Percentiles rank a stretch among this genome's conserved stretches.
These are phyloP conservation scores for Yamadazyma nakazawae DNA, from an alignment of 805 yeast species.

Conservation along the genomic window DNA sequence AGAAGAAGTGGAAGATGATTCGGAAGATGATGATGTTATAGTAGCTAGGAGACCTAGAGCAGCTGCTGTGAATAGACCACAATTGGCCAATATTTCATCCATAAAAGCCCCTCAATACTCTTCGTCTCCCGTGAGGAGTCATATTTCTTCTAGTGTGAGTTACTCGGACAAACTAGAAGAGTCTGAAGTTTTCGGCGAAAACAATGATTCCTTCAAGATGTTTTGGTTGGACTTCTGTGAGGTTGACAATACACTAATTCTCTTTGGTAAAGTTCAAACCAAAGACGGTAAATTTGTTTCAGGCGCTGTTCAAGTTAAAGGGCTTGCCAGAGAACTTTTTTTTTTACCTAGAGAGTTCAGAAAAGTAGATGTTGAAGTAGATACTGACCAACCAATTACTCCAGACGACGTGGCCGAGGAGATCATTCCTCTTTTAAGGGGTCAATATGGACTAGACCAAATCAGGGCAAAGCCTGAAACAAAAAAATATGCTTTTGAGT, in stretches of 20 bases:
- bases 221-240: constrained; percentile 91
- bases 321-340: constrained; percentile 66
- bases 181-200: constrained; percentile 18
- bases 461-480: constrained; percentile 68
- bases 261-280: constrained; percentile 78
- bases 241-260: constrained; percentile 59
- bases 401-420: constrained; percentile 76
- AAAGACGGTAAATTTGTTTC: constrained; percentile 60
- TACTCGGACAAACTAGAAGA: constrained; percentile 35
- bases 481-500: constrained; percentile 86
- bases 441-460: constrained; percentile 56
- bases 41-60: constrained; percentile 51
- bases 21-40: constrained; percentile 53
- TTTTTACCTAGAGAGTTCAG: constrained; percentile 65
- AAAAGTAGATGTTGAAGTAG: constrained; percentile 36
- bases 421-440: constrained; percentile 61
- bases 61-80: constrained; percentile 31
- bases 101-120: constrained; percentile 28
- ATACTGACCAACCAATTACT: constrained; percentile 34
- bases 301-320: constrained; percentile 71
- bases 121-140: constrained; percentile 19
- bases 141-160: constrained; percentile 13
- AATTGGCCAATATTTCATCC: constrained; percentile 38
- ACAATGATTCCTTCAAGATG: constrained; percentile 57
- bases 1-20: constrained; percentile 33